These are phyloP conservation scores for Candida andamanensis DNA, from an alignment of 805 yeast genomes.

Conservation along the genomic window DNA sequence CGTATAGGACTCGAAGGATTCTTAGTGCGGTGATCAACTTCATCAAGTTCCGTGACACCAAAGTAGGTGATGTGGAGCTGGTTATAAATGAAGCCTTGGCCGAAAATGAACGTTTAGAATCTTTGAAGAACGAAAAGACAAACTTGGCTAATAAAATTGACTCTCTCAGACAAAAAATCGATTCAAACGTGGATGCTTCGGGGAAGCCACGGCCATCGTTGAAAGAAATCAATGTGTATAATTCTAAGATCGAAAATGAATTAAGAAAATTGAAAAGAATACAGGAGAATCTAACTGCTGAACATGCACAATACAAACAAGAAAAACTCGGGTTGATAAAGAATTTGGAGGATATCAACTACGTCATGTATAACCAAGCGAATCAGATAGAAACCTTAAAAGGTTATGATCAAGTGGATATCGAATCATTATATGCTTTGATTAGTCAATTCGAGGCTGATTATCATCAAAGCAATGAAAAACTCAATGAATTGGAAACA, in stretches of 20 bases:
- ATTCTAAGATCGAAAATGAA: slow-evolving; percentile 55
- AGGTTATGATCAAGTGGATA: slow-evolving; percentile 56
- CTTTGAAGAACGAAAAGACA: slow-evolving; percentile 19
- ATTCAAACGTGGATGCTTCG: slow-evolving; percentile 10
- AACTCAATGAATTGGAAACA: slow-evolving; percentile 27
- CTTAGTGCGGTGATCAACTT: slow-evolving; percentile 81
- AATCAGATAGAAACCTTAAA: slow-evolving; percentile 56
- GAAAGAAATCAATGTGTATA: slow-evolving; percentile 40
- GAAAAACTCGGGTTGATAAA: slow-evolving; percentile 56
- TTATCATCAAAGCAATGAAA: slow-evolving; percentile 30
- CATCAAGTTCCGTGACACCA: slow-evolving; percentile 78
- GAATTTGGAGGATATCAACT: slow-evolving; percentile 57
- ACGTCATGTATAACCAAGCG: slow-evolving; percentile 49
- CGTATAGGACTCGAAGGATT: slow-evolving; percentile 55
- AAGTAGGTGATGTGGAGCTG: slow-evolving; percentile 63
- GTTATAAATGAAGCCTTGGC: slow-evolving; percentile 51
- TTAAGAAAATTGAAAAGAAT: slow-evolving; percentile 53
- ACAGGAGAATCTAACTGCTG: slow-evolving; percentile 58
- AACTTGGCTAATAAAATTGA: slow-evolving; percentile 24
- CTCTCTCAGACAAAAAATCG: slow-evolving; percentile 28
- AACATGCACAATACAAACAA: slow-evolving; percentile 58
- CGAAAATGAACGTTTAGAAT: slow-evolving; percentile 36
- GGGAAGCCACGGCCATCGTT: slow-evolving; percentile 30
- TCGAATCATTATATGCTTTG: slow-evolving; percentile 47
- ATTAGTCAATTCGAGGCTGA: slow-evolving; percentile 49